Percentiles rank a stretch among this genome's conserved stretches.
phyloP scores from a whole-genome alignment of 108 stramenopile genomes.

The Nitzschia inconspicua region DNA sequence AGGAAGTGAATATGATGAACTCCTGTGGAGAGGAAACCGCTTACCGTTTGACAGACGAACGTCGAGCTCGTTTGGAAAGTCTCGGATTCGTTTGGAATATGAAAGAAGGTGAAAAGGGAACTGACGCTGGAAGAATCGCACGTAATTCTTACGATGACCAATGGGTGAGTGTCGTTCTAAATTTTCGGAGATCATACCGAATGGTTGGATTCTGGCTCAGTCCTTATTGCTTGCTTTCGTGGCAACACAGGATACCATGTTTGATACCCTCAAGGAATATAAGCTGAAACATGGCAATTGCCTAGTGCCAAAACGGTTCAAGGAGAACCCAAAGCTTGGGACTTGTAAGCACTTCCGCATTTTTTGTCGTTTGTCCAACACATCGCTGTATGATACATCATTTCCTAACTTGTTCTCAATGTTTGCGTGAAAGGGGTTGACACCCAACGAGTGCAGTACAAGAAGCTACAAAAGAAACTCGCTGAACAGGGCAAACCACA shows the following conservation, averaged over 20 bases:
- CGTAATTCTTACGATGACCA: slow-evolving; percentile 53
- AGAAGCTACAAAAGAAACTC: slow-evolving; percentile 39
- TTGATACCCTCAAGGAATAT: slow-evolving; percentile 31
- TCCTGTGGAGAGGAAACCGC: slow-evolving; percentile 14
- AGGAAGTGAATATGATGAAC: neutral
- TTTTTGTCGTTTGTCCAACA: neutral
- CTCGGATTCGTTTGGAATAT: slow-evolving; percentile 57
- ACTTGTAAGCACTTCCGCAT: slow-evolving; percentile 14
- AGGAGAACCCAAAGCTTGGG: slow-evolving; percentile 37
- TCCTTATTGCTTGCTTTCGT: too few relatives aligned
- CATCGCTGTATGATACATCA: neutral
- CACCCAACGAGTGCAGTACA: slow-evolving; percentile 48
- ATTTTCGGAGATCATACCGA: too few relatives aligned
- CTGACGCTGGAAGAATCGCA: slow-evolving; percentile 12
- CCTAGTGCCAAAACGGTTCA: slow-evolving; percentile 56
- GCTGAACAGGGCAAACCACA: slow-evolving; percentile 7
- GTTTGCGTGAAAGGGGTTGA: slow-evolving; percentile 3
- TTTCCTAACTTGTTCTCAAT: neutral
- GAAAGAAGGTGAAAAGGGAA: slow-evolving; percentile 30
- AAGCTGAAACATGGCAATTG: slow-evolving; percentile 49
- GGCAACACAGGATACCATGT: slow-evolving; percentile 48
- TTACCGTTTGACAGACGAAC: slow-evolving; percentile 46
- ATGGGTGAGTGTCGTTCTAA: too few relatives aligned
- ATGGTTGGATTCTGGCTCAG: too few relatives aligned
- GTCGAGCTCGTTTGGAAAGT: slow-evolving; percentile 34